Percentiles rank a stretch among this genome's conserved stretches.
Evolutionary conservation across 495 filamentous ascomycete species (phyloP).

Genomic region (Lasiosphaeria ovina): DNA sequence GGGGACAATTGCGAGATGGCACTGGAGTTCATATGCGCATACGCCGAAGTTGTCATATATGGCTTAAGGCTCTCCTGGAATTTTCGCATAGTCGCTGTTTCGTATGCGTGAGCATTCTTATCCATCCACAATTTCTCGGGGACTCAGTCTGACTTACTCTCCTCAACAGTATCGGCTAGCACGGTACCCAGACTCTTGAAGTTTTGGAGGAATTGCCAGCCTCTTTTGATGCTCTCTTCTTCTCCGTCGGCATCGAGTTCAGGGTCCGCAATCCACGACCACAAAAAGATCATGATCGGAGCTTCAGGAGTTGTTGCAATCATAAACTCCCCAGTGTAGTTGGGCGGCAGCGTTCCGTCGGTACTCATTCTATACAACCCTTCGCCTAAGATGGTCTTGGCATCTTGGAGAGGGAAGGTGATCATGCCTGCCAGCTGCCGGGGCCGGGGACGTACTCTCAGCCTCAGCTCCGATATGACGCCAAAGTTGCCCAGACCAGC

Average conservation of each 20-base stretch:
- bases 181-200: conserved; percentile 28
- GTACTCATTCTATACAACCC: conserved; percentile 22
- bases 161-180: conserved; percentile 30
- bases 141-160: conserved; percentile 15
- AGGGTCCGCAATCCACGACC: conserved; percentile 35
- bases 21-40: not conserved
- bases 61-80: not conserved
- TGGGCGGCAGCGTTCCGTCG: conserved; percentile 22
- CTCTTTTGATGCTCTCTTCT: conserved; percentile 14
- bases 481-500: conserved; percentile 42
- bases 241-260: conserved; percentile 13
- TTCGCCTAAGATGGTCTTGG: conserved; percentile 20
- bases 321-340: conserved; percentile 31
- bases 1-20: not conserved
- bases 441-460: conserved; percentile 32
- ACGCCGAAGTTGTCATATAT: not conserved
- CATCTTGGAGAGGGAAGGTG: conserved; percentile 26
- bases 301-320: conserved; percentile 28
- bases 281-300: conserved; percentile 21
- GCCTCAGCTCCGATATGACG: conserved; percentile 34
- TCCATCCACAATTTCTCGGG: not conserved
- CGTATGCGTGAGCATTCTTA: not conserved
- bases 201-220: conserved; percentile 31
- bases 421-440: conserved; percentile 37
- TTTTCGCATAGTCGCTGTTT: not conserved